Base-by-base conservation (phyloP, 2,329 filamentous ascomycete genomes). In the Paecilomyces sp. region DNA sequence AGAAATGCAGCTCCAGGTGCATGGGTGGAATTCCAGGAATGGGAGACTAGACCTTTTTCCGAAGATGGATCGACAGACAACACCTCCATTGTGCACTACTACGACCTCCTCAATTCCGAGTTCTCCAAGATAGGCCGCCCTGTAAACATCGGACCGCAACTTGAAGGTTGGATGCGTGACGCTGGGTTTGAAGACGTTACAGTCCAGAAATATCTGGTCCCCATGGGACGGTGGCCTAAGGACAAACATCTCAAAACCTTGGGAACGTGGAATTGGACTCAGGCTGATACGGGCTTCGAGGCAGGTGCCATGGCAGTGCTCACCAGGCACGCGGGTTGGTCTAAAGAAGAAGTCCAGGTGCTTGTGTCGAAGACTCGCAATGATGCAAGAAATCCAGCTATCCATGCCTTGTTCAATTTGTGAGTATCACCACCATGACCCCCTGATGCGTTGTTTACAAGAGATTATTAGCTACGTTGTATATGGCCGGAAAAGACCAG, bases 41-140 rank as follows among this genome's bases (percentile, higher is more conserved):
- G 50, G 50, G 50, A 53, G 5, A 12, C 50, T 4, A 7, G 18
- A 28, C 5, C 24, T 6, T 53, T 12, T 18, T 53, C 50, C 9
- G 50, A 55, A 34, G 53, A 55, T 34, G 53, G 53, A 12, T 31
- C 53, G 4, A 41, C 53, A 24, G 36, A 58, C 31, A 58, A 56
- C 12, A 61, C 62, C 30, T 60, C 57, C 36, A 24, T 63, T 24
- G 60, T 61, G 50, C 36, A 58, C 22, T 63, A 57, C 41, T 36
- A 47, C 13, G 56, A 56, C 5, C 31, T 5, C 4, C 22, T 57
- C n/a, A 52, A 51, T 6, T 11, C 2, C 3, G 56, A 34, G 30
- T 57, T 57, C 36, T 7, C 4, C 8, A 57, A 57, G 22, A 24
- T 18, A 9, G 56, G 56, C 15, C 13, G 51, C 7, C 24, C 18